Base-by-base conservation (phyloP, 768 basidiomycete genomes). In the Serendipita sp. region DNA sequence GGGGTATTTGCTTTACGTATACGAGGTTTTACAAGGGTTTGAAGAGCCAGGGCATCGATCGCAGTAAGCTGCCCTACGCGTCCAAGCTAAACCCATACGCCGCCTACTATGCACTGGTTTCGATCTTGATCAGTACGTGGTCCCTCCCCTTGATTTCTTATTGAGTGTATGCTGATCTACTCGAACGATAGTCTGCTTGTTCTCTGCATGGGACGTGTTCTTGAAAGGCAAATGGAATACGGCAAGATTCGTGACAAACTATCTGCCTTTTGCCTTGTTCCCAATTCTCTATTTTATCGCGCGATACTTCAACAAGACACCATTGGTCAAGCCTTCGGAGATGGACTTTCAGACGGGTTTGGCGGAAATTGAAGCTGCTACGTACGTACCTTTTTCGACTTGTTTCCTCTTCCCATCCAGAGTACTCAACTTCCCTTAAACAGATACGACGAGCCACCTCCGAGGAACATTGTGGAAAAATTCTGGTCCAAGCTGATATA, bases 281-380 rank as follows among this genome's bases (percentile, higher is more conserved):
- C 89, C 90, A 18, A 63, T 92, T 60, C 71, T 95, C 44, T 95
- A 88, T 73, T 5, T 78, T 44, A 78, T 74, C 16, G 81, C 84
- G 66, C 82, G 81, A 70, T 66, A 86, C 45, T 79, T 77, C 71
- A 81, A 77, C 65, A 80, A 78, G 70, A 74, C 75, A 47, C 76
- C 76, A 18, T 68, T 77, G 32, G 75, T 84, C 48, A 71, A 74
- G 44, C 68, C 84, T 0, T 70, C 78, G 23, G 83, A 94, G 41
- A 93, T 97, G 89, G 94, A 96, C 75, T 93, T 94, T 71, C 75
- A 84, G 47, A 78, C 80, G 3, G 82, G 85, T 66, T 77, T 88
- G 64, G 83, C 80, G 41, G 81, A 85, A 70, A 84, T 89, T 51
- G 85, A 85, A 70, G 85, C 85, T 0, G 84, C 75, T 32, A 41